phyloP scores from a whole-genome alignment of 495 filamentous ascomycete species.

The Penicillium waksmanii region DNA sequence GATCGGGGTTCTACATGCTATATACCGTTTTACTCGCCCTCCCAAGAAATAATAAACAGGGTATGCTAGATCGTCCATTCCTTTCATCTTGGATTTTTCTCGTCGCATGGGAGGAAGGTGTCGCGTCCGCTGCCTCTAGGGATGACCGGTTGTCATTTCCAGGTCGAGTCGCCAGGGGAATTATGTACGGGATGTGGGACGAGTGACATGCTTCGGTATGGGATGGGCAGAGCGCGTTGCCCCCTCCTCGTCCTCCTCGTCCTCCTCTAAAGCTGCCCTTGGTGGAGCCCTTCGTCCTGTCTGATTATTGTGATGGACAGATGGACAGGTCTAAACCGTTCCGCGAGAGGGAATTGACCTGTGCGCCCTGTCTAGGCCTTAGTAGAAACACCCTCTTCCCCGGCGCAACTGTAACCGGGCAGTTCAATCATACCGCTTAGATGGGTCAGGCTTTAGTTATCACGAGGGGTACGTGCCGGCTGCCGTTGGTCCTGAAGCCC shows the following conservation, averaged over 20 bases:
- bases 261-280: neutral
- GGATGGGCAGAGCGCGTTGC: conserved; percentile 12
- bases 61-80: conserved; percentile 31
- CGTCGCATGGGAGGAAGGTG: conserved; percentile 23
- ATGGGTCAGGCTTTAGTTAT: neutral
- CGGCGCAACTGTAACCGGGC: neutral
- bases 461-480: neutral
- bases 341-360: neutral
- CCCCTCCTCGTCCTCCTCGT: neutral
- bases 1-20: conserved; percentile 18
- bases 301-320: neutral
- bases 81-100: conserved; percentile 18
- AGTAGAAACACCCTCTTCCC: conserved; percentile 1
- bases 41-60: conserved; percentile 14
- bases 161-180: conserved; percentile 2
- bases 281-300: conserved; percentile 7
- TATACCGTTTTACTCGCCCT: conserved; percentile 8
- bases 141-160: conserved; percentile 11
- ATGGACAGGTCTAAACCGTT: neutral
- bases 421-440: conserved; percentile 4
- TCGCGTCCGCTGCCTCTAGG: conserved; percentile 10
- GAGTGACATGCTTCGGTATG: conserved; percentile 12
- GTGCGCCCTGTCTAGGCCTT: conserved; percentile 2
- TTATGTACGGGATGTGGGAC: conserved; percentile 7
- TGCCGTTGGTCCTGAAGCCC: neutral